A percentile compares a stretch with the other conserved stretches of the same genome.
These are phyloP conservation scores for Wickerhamomyces bovis DNA, from an alignment of 805 yeast species.

Conservation along the genomic window DNA sequence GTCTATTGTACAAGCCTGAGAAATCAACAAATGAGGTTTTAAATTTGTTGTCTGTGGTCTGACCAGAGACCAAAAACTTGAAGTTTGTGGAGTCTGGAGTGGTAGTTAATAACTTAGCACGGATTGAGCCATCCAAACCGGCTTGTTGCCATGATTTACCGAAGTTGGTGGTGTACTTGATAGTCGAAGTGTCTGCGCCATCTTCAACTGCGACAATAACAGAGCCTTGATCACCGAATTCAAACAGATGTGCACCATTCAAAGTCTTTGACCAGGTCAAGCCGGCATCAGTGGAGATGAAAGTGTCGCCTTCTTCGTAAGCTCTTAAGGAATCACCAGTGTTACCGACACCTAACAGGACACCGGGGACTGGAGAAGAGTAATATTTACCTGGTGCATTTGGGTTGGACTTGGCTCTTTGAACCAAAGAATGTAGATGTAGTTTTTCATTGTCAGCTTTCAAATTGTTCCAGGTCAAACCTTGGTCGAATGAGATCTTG, in stretches of 20 bases:
- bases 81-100: slow-evolving; percentile 67
- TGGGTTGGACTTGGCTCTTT: slow-evolving; percentile 19
- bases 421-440: slow-evolving; percentile 31
- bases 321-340: slow-evolving; percentile 23
- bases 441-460: slow-evolving; percentile 28
- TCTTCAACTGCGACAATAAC: slow-evolving; percentile 56
- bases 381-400: slow-evolving; percentile 25
- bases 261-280: slow-evolving; percentile 56
- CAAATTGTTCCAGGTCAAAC: slow-evolving; percentile 28
- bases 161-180: slow-evolving; percentile 61
- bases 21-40: slow-evolving; percentile 43
- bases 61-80: slow-evolving; percentile 48
- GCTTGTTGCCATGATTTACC: slow-evolving; percentile 59
- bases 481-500: slow-evolving; percentile 34
- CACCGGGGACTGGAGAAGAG: slow-evolving; percentile 40
- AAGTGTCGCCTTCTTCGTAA: slow-evolving; percentile 39
- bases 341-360: slow-evolving; percentile 38
- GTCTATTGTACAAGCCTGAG: slow-evolving; percentile 42
- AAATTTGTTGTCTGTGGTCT: slow-evolving; percentile 16
- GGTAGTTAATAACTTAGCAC: slow-evolving; percentile 42
- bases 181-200: slow-evolving; percentile 28
- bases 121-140: slow-evolving; percentile 38
- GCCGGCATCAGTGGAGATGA: slow-evolving; percentile 73
- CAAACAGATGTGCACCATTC: slow-evolving; percentile 45
- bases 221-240: slow-evolving; percentile 78